Evolutionary conservation across 352 stramenopile genomes (phyloP).

Genomic region (Hyaloperonospora brassicae): DNA sequence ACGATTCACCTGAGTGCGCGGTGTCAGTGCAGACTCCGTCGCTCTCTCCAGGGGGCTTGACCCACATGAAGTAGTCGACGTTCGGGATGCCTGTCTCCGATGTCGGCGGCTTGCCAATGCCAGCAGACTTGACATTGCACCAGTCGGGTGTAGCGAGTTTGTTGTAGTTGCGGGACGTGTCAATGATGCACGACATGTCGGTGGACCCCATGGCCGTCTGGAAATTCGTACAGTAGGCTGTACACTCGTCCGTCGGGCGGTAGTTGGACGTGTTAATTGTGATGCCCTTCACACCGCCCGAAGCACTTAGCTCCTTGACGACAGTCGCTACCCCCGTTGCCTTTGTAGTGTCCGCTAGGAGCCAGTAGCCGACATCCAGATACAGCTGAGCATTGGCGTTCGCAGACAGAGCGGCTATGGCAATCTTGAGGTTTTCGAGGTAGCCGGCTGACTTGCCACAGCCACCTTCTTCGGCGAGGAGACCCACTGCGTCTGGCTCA

Average conservation of each 20-base stretch:
- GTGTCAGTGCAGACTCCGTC: constrained; percentile 47
- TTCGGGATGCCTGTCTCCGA: constrained; percentile 36
- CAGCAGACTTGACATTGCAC: constrained; percentile 57
- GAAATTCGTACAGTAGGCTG: constrained; percentile 45
- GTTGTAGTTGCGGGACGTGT: constrained; percentile 43
- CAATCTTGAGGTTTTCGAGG: constrained; percentile 39
- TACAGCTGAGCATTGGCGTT: constrained; percentile 68
- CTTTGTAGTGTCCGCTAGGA: constrained; percentile 23
- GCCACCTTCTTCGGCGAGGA: constrained; percentile 30
- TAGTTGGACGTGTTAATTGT: constrained; percentile 72
- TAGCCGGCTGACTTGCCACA: constrained; percentile 43
- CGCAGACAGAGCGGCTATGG: constrained; percentile 32
- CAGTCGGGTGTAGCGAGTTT: constrained; percentile 36
- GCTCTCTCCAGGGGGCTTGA: constrained; percentile 58
- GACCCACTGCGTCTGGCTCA: constrained; percentile 49
- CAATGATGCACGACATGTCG: constrained; percentile 1
- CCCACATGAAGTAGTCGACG: constrained; percentile 64
- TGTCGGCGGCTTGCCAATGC: constrained; percentile 49
- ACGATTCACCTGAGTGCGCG: constrained; percentile 21
- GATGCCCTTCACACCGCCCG: constrained; percentile 36
- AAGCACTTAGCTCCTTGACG: constrained; percentile 20
- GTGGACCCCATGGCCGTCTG: constrained; percentile 38
- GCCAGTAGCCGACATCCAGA: constrained; percentile 61
- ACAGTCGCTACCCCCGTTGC: constrained; percentile 18
- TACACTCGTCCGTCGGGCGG: constrained; percentile 41